Conservation (phyloP, 2,329 filamentous ascomycete species). For the Trichoderma sp. region DNA sequence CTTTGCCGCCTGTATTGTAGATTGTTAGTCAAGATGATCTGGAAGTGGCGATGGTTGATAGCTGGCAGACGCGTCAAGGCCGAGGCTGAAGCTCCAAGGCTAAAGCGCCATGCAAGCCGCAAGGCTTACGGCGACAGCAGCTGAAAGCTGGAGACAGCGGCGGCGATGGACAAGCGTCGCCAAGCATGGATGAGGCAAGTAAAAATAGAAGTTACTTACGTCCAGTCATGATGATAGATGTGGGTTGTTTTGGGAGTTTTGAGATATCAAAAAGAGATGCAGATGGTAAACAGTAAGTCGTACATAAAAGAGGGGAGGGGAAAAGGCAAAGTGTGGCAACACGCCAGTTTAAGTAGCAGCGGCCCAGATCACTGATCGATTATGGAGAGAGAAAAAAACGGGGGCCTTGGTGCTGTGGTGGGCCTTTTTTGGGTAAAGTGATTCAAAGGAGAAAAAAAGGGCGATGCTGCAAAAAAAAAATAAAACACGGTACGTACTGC, state of each 20-base stretch:
- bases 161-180: neutral
- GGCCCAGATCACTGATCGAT: slow-evolving; percentile 37
- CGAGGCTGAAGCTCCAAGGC: neutral
- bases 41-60: neutral
- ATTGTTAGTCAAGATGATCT: slow-evolving; percentile 41
- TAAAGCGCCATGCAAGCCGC: neutral
- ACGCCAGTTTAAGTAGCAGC: slow-evolving; percentile 39
- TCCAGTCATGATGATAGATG: slow-evolving; percentile 35
- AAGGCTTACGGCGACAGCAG: neutral
- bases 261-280: neutral
- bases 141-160: neutral
- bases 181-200: neutral
- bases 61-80: slow-evolving; percentile 3
- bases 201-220: slow-evolving; percentile 28
- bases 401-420: neutral
- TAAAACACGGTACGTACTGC: neutral
- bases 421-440: neutral
- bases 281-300: neutral
- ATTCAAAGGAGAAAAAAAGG: neutral
- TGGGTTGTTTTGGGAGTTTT: slow-evolving; percentile 10
- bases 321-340: slow-evolving; percentile 27
- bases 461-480: neutral
- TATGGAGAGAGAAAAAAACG: neutral
- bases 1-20: slow-evolving; percentile 72
- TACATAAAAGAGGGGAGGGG: slow-evolving; percentile 22